Percentiles rank a stretch among this genome's conserved stretches.
phyloP scores from a whole-genome alignment of 2,329 filamentous ascomycete genomes.

The Colletotrichum siamense region DNA sequence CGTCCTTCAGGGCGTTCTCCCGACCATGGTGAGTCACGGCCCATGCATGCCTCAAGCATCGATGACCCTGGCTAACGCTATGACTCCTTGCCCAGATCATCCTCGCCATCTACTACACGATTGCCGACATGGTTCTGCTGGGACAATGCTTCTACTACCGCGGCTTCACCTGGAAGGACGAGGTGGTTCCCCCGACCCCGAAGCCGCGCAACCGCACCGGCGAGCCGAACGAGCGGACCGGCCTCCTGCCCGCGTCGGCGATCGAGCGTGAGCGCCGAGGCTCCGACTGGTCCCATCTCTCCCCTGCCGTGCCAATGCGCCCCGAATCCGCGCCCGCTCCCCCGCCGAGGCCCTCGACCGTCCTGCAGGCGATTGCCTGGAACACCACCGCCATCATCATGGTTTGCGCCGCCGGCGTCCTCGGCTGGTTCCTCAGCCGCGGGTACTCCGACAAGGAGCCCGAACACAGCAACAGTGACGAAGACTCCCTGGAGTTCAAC shows the following conservation, averaged over 20 bases:
- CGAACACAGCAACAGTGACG: slow-evolving; percentile 47
- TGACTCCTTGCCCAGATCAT: slow-evolving; percentile 63
- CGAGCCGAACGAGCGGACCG: slow-evolving; percentile 58
- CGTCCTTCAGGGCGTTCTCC: slow-evolving; percentile 86
- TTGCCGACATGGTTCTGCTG: slow-evolving; percentile 88
- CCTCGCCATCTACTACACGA: slow-evolving; percentile 91
- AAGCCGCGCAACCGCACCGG: slow-evolving; percentile 40
- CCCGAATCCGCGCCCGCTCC: slow-evolving; percentile 45
- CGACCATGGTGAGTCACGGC: slow-evolving; percentile 74
- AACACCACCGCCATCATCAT: slow-evolving; percentile 79
- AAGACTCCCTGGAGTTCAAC: slow-evolving; percentile 69
- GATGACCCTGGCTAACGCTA: slow-evolving; percentile 16
- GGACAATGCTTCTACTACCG: slow-evolving; percentile 95
- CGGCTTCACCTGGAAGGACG: slow-evolving; percentile 74
- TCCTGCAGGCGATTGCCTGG: slow-evolving; percentile 68
- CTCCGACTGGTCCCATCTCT: slow-evolving; percentile 69
- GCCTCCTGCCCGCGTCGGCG: slow-evolving; percentile 41
- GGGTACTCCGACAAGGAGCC: slow-evolving; percentile 44
- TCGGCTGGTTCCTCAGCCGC: slow-evolving; percentile 83
- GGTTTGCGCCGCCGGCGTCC: slow-evolving; percentile 81
- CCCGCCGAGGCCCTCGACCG: slow-evolving; percentile 53
- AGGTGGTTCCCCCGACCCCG: slow-evolving; percentile 46
- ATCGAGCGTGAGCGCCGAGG: slow-evolving; percentile 50
- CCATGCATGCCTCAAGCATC: neutral
- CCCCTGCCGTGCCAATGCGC: slow-evolving; percentile 82